Conservation (phyloP, 371 early-diverging fungal species). For the Smittium culicis region DNA sequence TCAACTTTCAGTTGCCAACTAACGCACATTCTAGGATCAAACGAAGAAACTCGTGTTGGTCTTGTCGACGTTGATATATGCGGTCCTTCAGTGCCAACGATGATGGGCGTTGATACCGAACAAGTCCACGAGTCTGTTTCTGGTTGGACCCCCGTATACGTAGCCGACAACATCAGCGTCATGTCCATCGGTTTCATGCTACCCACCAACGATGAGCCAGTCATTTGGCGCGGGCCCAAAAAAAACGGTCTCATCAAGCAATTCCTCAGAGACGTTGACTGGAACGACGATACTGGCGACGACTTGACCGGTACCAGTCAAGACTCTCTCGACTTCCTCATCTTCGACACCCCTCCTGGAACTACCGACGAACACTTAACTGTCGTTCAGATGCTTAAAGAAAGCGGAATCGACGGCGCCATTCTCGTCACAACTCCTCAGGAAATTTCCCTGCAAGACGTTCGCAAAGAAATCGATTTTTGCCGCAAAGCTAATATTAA, state of each 20-base stretch:
- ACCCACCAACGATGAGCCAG: constrained; percentile 74
- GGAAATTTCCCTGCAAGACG: constrained; percentile 92
- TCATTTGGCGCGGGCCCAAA: constrained; percentile 98
- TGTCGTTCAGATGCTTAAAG: constrained; percentile 61
- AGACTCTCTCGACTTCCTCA: constrained; percentile 55
- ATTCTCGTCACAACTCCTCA: constrained; percentile 97
- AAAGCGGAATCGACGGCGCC: constrained; percentile 73
- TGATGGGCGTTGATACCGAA: constrained; percentile 79
- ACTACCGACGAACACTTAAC: constrained; percentile 97
- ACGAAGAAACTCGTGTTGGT: constrained; percentile 58
- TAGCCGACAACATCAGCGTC: constrained; percentile 71
- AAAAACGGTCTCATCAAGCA: constrained; percentile 92
- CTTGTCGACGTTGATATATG: constrained; percentile 98
- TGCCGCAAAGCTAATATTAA: constrained; percentile 82
- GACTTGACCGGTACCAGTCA: neutral
- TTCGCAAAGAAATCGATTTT: constrained; percentile 89
- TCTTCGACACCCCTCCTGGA: constrained; percentile 99
- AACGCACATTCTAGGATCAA: constrained; percentile 55
- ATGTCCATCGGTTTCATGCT: constrained; percentile 97
- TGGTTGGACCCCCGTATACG: constrained; percentile 88
- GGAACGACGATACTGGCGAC: constrained; percentile 38
- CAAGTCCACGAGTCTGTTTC: constrained; percentile 63
- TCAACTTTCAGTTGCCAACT: constrained; percentile 71
- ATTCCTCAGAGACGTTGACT: constrained; percentile 91
- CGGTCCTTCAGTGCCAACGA: constrained; percentile 95